phyloP scores from a whole-genome alignment of 2,329 filamentous ascomycete species.

The Sporothrix globosa region DNA sequence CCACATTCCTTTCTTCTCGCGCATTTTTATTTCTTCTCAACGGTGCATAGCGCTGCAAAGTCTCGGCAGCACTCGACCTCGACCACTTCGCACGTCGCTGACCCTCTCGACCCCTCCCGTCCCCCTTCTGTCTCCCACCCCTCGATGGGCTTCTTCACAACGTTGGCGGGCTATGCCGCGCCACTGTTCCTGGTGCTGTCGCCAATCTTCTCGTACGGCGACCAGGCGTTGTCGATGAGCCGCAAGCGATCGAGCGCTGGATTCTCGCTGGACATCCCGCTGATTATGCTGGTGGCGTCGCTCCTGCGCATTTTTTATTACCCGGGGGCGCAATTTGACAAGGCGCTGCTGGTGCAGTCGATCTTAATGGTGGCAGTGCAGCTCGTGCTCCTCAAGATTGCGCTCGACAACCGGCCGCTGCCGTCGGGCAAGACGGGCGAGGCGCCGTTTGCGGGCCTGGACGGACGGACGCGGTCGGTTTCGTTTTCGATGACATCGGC shows the following conservation, averaged over 20 bases:
- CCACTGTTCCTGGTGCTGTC: conserved; percentile 66
- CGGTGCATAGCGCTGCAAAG: too few species aligned
- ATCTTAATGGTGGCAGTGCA: conserved; percentile 68
- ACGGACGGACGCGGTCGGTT: conserved; percentile 35
- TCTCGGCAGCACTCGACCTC: too few species aligned
- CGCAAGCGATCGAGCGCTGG: conserved; percentile 59
- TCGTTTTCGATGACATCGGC: too few species aligned
- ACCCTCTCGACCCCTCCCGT: not conserved
- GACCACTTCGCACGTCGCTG: not conserved
- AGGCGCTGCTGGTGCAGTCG: conserved; percentile 65
- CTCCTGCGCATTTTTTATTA: conserved; percentile 71
- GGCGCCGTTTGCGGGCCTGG: conserved; percentile 64
- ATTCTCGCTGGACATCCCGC: conserved; percentile 67
- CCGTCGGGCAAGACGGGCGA: conserved; percentile 64
- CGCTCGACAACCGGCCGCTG: conserved; percentile 66
- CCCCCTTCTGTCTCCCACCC: not conserved
- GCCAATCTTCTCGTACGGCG: conserved; percentile 66
- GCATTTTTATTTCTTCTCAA: too few species aligned
- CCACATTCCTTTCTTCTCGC: too few species aligned
- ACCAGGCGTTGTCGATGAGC: conserved; percentile 68
- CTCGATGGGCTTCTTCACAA: conserved; percentile 51
- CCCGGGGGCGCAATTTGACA: conserved; percentile 67
- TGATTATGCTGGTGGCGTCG: conserved; percentile 73
- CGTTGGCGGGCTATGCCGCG: conserved; percentile 60
- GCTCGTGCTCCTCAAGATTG: conserved; percentile 66